These are phyloP conservation scores for Austropuccinia psidii DNA, from an alignment of 1,284 basidiomycete genomes.

Conservation along the genomic window DNA sequence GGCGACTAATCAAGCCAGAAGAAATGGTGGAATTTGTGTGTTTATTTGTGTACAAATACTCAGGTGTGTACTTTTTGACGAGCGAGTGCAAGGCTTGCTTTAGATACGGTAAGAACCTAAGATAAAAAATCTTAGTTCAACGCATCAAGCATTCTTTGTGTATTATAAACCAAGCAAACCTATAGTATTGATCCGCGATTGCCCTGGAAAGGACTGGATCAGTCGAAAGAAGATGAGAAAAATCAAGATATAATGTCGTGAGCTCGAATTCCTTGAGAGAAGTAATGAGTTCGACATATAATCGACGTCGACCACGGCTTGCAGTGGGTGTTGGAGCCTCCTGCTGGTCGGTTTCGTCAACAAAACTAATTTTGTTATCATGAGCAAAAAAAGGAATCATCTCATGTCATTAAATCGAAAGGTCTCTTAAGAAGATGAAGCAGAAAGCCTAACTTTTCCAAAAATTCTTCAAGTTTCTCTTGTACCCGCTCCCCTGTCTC, in stretches of 20 bases:
- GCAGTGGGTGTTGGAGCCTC: constrained; percentile 58
- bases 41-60: constrained; percentile 81
- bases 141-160: no score
- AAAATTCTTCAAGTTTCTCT: constrained; percentile 79
- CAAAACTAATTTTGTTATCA: constrained; percentile 10
- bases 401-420: constrained; percentile 22
- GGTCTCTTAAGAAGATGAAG: constrained; percentile 17
- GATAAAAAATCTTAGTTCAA: background rate
- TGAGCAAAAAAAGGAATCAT: constrained; percentile 15
- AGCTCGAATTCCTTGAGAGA: constrained; percentile 86
- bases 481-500: constrained; percentile 85
- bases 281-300: constrained; percentile 85
- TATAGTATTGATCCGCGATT: constrained; percentile 88
- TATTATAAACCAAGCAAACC: constrained; percentile 48
- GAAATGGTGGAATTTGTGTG: constrained; percentile 50
- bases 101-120: constrained; percentile 78
- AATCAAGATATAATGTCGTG: constrained; percentile 94
- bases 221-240: constrained; percentile 74
- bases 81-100: constrained; percentile 81
- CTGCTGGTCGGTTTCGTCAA: constrained; percentile 25
- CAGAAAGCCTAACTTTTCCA: constrained; percentile 66
- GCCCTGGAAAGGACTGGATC: constrained; percentile 89
- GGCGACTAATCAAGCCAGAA: constrained; percentile 77
- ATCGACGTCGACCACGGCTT: constrained; percentile 57
- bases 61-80: constrained; percentile 76